A percentile compares a stretch with the other conserved stretches of the same genome.
These are phyloP conservation scores for Platanus orientalis DNA, from an alignment of 164 flowering plant species.

Conservation along the genomic window DNA sequence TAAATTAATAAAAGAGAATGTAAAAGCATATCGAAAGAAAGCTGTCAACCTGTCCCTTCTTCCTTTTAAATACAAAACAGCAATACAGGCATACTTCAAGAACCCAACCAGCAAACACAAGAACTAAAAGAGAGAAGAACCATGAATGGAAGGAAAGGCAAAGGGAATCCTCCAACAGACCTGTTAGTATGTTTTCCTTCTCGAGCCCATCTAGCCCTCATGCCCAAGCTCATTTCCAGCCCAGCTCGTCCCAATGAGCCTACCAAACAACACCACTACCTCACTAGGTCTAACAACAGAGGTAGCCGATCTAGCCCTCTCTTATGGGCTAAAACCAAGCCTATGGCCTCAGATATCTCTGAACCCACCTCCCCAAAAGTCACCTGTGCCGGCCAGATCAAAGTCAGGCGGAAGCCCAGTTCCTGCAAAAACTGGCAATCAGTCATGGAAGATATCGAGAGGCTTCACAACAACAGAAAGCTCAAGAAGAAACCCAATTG, in stretches of 20 bases:
- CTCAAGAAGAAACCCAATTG: constrained; percentile 44
- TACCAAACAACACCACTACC: constrained; percentile 36
- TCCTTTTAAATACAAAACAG: constrained; percentile 30
- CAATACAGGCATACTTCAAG: neutral
- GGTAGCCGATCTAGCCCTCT: constrained; percentile 49
- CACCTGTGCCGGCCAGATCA: constrained; percentile 94
- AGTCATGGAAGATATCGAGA: constrained; percentile 92
- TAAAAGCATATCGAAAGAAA: constrained; percentile 23
- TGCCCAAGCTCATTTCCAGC: constrained; percentile 86
- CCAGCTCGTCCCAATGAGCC: constrained; percentile 53
- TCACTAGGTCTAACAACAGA: constrained; percentile 23
- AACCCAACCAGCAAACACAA: constrained; percentile 3
- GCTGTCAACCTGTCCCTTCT: constrained; percentile 30
- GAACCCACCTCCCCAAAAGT: constrained; percentile 94
- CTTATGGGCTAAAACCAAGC: constrained; percentile 52
- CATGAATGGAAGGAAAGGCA: constrained; percentile 59
- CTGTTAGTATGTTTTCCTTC: constrained; percentile 83
- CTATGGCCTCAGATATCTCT: constrained; percentile 33
- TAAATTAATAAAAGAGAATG: constrained; percentile 10
- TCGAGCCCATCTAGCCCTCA: constrained; percentile 55
- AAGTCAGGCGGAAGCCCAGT: constrained; percentile 44
- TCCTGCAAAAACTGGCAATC: constrained; percentile 87
- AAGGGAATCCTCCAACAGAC: constrained; percentile 52
- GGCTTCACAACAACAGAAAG: constrained; percentile 46
- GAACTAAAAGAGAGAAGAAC: neutral